A percentile compares a stretch with the other conserved stretches of the same genome.
Conservation (phyloP, 2,329 filamentous ascomycete species). For the Diaporthe sp. region DNA sequence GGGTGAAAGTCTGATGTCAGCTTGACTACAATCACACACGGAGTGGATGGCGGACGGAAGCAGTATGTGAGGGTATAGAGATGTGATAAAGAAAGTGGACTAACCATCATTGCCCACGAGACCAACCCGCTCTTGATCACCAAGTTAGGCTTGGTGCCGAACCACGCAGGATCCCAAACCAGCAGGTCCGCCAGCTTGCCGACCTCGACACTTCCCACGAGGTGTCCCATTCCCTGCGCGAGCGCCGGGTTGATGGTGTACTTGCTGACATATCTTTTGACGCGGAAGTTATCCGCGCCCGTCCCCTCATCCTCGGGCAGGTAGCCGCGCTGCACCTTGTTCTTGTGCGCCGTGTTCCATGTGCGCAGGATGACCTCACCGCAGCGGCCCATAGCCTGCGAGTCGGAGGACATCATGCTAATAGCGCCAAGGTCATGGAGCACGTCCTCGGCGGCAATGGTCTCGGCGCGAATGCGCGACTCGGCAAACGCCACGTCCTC, state of each 20-base stretch:
- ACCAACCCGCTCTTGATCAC: conserved; percentile 93
- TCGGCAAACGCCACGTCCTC: conserved; percentile 97
- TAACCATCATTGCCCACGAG: conserved; percentile 84
- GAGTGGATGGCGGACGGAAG: not conserved
- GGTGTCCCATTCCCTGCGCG: conserved; percentile 88
- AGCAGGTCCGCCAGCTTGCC: conserved; percentile 93
- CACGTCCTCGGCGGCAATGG: conserved; percentile 96
- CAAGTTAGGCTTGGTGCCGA: conserved; percentile 85
- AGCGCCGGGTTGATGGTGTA: conserved; percentile 96
- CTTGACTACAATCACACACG: not conserved
- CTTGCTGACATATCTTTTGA: conserved; percentile 94
- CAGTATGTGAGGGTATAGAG: not conserved
- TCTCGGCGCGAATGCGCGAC: conserved; percentile 93
- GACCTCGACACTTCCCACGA: conserved; percentile 88
- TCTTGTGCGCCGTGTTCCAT: conserved; percentile 98
- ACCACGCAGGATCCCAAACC: conserved; percentile 86
- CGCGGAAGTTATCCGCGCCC: conserved; percentile 88
- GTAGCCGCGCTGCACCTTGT: conserved; percentile 85
- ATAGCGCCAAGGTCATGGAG: conserved; percentile 95
- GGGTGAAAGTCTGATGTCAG: not conserved
- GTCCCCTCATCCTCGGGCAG: conserved; percentile 84
- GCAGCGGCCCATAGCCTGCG: conserved; percentile 96
- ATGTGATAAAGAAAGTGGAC: conserved; percentile 41
- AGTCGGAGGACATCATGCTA: conserved; percentile 97
- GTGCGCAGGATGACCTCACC: conserved; percentile 93